phyloP scores from a whole-genome alignment of 225 moss, liverwort and hornwort species.

The Pleurozium schreberi region DNA sequence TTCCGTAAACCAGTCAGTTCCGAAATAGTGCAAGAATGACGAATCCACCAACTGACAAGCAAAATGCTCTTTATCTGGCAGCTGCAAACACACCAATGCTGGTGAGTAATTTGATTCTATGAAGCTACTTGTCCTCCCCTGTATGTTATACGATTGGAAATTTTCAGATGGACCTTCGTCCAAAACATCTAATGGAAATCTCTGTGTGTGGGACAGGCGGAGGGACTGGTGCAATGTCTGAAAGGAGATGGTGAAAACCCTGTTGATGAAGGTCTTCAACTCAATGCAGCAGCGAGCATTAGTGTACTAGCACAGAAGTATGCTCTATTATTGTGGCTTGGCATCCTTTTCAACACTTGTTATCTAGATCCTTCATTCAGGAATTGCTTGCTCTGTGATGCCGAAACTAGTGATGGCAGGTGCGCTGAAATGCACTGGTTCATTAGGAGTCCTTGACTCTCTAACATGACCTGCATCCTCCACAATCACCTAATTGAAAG shows the following conservation, averaged over 20 bases:
- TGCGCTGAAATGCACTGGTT: not conserved
- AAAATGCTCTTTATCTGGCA: conserved; percentile 30
- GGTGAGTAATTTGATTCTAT: conserved; percentile 7
- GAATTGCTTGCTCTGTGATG: not conserved
- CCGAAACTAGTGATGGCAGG: not conserved
- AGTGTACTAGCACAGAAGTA: conserved; percentile 52
- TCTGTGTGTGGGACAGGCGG: conserved; percentile 17
- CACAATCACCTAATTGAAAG: not conserved
- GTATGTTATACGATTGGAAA: not conserved
- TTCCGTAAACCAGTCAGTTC: not conserved
- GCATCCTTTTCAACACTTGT: not conserved
- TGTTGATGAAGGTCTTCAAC: conserved; percentile 38
- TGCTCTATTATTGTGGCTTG: not conserved
- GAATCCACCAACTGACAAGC: not conserved
- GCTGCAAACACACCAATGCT: conserved; percentile 45
- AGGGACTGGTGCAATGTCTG: conserved; percentile 37
- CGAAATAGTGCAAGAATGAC: not conserved
- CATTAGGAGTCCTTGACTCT: not conserved
- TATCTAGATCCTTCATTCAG: not conserved
- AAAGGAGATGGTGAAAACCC: conserved; percentile 16
- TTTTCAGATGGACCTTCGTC: not conserved
- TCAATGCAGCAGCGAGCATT: conserved; percentile 43
- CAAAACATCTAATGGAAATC: not conserved
- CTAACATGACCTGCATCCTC: not conserved
- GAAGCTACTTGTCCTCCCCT: not conserved